Evolutionary conservation across 352 stramenopile species (phyloP).

Genomic region (Phytophthora cactorum): DNA sequence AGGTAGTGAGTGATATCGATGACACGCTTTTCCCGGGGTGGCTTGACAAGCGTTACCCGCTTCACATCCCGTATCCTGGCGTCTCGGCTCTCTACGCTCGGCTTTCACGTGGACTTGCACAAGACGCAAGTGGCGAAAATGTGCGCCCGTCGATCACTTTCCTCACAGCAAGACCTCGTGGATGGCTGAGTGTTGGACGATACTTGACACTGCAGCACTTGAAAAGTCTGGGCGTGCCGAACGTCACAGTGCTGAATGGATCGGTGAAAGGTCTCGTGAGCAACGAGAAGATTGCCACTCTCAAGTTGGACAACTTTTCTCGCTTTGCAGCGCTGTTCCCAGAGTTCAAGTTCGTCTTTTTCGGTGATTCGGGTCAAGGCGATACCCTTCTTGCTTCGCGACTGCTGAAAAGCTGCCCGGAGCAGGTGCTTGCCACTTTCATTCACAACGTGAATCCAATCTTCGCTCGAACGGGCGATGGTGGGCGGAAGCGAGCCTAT

Average conservation of each 20-base stretch:
- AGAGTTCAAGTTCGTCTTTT: conserved; percentile 89
- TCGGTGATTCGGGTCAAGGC: conserved; percentile 83
- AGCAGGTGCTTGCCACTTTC: conserved; percentile 75
- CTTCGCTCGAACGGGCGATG: conserved; percentile 64
- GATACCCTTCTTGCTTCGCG: conserved; percentile 75
- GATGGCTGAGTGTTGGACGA: conserved; percentile 78
- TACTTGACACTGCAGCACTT: conserved; percentile 85
- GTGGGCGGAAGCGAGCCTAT: conserved; percentile 63
- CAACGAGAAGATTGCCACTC: conserved; percentile 81
- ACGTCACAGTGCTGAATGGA: conserved; percentile 83
- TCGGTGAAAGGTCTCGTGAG: conserved; percentile 82
- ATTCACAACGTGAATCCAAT: conserved; percentile 83
- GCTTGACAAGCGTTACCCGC: conserved; percentile 74
- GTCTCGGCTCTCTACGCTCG: conserved; percentile 73
- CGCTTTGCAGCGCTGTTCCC: conserved; percentile 81
- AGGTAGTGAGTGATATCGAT: conserved; percentile 90
- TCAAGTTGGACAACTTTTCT: conserved; percentile 86
- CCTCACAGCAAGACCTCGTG: conserved; percentile 77
- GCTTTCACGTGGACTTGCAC: conserved; percentile 61
- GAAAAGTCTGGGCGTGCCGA: conserved; percentile 73
- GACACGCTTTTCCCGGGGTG: conserved; percentile 85
- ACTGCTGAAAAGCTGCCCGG: conserved; percentile 57
- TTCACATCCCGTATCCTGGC: conserved; percentile 82
- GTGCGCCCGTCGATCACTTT: conserved; percentile 76
- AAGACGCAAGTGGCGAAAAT: conserved; percentile 40